Evolutionary conservation across 2,329 filamentous ascomycete genomes (phyloP), one percentile per base, ranked within the genome.

Genomic region (Aspergillus phoenicis): DNA sequence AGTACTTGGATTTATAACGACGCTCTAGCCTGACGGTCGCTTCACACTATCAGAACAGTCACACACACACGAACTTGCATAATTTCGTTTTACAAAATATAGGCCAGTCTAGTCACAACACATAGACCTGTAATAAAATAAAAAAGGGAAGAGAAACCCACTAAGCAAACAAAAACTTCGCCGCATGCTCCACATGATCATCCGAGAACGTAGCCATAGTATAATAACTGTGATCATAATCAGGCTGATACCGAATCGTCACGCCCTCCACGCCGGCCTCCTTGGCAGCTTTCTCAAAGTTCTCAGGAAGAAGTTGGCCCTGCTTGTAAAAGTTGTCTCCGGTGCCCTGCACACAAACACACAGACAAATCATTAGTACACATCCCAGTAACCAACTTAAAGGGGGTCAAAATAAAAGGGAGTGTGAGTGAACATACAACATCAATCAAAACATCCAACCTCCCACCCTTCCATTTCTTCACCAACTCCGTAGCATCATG

Each of bases 241-340:
- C 93, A 80, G 91, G 73, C 75, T 97, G 94, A 82, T 94, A 95
- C 71, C 94, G 86, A 65, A 98, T 80, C 57, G 86, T 86, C 64
- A 97, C 80, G 8, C 90, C 91, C 61, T 83, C 80, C 56, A 92
- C 83, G 20, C 91, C 91, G 26, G 87, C 85, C 66, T 90, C 88
- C 80, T 91, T 88, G 61, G 89, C 92, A 11, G 91, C 93, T 70
- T 87, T 84, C 66, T 90, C 86, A 57, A 99, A 87, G 78, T 98
- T 98, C 84, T 99, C 95, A 0, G 94, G 95, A 45, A 98, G 84
- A 59, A 99, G 83, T 79, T 99, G 95, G 51, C 87, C 87, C 77
- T 96, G 88, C 82, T 97, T 94, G 82, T 98, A 98, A 78, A 98
- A 99, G 79, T 94, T 92, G 82, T 99, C 95, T 24, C 87, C 92